Conservation (phyloP, 176 grass and related monocot genomes). For the Cenchrus americanus region DNA sequence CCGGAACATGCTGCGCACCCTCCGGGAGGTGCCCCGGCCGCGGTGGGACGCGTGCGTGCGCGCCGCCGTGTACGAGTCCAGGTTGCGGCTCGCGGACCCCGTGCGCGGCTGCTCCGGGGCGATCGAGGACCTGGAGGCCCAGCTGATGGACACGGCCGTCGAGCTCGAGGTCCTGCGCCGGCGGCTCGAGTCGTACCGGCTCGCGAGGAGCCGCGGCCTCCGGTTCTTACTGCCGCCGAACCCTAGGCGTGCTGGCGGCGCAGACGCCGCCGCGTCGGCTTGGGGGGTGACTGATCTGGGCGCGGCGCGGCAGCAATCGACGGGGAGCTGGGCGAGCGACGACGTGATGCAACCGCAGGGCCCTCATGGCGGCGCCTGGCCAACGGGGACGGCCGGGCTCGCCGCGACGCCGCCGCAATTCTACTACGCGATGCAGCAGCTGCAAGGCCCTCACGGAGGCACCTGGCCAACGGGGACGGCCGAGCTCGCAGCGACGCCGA, state of each 20-base stretch:
- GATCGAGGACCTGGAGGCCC: neutral
- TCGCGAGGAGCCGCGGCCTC: neutral
- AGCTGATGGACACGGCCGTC: neutral
- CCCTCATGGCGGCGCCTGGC: neutral
- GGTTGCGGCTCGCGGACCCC: constrained; percentile 9
- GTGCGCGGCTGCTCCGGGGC: constrained; percentile 30
- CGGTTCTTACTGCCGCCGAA: neutral
- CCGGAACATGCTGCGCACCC: constrained; percentile 26
- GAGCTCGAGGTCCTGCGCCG: constrained; percentile 19
- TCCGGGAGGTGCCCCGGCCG: neutral
- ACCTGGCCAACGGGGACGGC: too few relatives aligned
- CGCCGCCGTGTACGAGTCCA: constrained; percentile 39
- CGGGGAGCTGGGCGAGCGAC: too few relatives aligned
- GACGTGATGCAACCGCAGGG: neutral
- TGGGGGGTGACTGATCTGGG: neutral
- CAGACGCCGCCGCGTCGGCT: neutral
- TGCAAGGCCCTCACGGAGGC: too few relatives aligned
- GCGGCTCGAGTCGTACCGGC: neutral
- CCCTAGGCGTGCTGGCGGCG: neutral
- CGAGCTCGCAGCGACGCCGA: neutral
- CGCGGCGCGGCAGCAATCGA: neutral
- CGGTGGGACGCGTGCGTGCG: constrained; percentile 30
- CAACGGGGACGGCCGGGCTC: neutral
- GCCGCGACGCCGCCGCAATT: neutral
- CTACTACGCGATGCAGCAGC: too few relatives aligned